Evolutionary conservation across 805 yeast genomes (phyloP), one percentile per base, ranked within the genome.

Genomic region (Wickerhamiella sorbophila): DNA sequence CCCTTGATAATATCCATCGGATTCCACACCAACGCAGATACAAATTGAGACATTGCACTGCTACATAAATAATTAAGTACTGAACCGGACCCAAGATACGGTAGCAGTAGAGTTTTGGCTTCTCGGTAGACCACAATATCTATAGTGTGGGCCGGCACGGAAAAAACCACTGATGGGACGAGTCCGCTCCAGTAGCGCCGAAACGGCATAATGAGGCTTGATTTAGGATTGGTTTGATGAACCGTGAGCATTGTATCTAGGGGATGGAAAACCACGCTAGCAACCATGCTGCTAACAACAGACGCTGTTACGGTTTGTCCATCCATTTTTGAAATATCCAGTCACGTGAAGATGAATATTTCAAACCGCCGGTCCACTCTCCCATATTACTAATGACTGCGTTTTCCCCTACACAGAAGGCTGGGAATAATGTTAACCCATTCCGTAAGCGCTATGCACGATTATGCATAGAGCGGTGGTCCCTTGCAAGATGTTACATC

Each of bases 1-100:
- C 66, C 66, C 44, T 62, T 60, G 27, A 62, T 41, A 15, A 61
- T 61, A 38, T 62, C 66, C 63, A 61, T 60, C 2, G 66, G 66
- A 8, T 65, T 62, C 60, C 61, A 60, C 5, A 62, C 42, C 29
- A 58, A 43, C 12, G 58, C 51, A 20, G 61, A 55, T 4, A 52
- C 46, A 10, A 59, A n/a, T 49, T 62, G 65, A 0, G 66, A 61
- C 5, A 52, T 51, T 1, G 62, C 53, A 3, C 65, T 64, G 33
- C 60, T 52, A 26, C 46, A 43, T 8, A 59, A 41, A 38, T 55
- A 62, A 33, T 52, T 61, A 8, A 15, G 12, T n/a, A 50, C 14
- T 8, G 57, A 40, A 3, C 59, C 43, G 15, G 44, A 50, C 4
- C 65, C 65, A 4, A 58, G 40, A 24, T 53, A 51, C 12, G 62